phyloP scores from a whole-genome alignment of 2,329 filamentous ascomycete genomes.

The Paecilomyces formosus region DNA sequence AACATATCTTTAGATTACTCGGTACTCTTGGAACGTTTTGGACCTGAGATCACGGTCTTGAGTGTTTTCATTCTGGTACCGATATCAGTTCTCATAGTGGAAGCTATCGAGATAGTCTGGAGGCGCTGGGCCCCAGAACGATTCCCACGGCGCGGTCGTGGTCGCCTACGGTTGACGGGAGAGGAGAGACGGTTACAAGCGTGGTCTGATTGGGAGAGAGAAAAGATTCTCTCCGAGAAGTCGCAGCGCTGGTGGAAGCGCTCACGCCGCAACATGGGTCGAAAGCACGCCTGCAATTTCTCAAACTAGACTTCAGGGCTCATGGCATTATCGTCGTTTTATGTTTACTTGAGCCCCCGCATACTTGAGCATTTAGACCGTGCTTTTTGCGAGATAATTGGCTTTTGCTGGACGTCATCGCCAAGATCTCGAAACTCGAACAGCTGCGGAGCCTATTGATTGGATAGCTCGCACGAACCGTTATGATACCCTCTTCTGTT shows the following conservation, averaged over 20 bases:
- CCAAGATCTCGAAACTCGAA: too few relatives aligned
- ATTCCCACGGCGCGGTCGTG: slow-evolving; percentile 12
- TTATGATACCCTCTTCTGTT: background rate
- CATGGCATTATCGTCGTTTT: background rate
- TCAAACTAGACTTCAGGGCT: background rate
- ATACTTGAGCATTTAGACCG: too few relatives aligned
- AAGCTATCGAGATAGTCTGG: slow-evolving; percentile 8
- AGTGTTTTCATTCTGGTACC: slow-evolving; percentile 15
- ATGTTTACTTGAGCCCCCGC: too few relatives aligned
- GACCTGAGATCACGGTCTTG: slow-evolving; percentile 12
- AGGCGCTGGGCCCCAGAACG: slow-evolving; percentile 8
- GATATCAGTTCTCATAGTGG: slow-evolving; percentile 12
- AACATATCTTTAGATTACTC: slow-evolving; percentile 1
- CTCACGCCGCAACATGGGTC: background rate
- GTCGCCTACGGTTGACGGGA: slow-evolving; percentile 10
- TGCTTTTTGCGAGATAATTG: too few relatives aligned
- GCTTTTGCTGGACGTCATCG: too few relatives aligned
- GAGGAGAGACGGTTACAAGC: slow-evolving; percentile 12
- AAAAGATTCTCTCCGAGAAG: slow-evolving; percentile 8
- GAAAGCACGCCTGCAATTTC: background rate
- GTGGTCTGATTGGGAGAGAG: slow-evolving; percentile 10
- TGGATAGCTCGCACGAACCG: background rate
- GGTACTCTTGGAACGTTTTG: slow-evolving; percentile 4
- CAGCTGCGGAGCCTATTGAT: background rate
- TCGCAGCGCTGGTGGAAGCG: slow-evolving; percentile 3